Base-by-base conservation (phyloP, 768 basidiomycete species). In the Pleurotus eryngii region DNA sequence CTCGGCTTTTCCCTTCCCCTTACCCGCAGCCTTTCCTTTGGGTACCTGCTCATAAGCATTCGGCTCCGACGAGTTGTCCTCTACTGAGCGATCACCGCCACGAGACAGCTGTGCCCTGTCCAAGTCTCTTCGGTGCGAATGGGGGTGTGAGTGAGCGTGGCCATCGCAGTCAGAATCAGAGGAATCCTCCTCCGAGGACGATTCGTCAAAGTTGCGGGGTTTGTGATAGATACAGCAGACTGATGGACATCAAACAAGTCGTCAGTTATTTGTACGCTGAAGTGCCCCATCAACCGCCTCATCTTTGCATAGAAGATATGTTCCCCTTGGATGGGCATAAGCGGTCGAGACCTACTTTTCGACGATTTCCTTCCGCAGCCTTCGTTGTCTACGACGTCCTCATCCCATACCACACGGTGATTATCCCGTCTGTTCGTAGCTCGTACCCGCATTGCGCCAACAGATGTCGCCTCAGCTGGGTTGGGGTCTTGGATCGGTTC, bases 181-280 rank as follows among this genome's bases (percentile, higher is more conserved):
- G 39, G 76, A 77, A 9, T 64, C 61, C 45, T 81, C 79, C 42
- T 82, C 81, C 35, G 84, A 85, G 0, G 86, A 90, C 0, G 92
- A 93, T 66, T 94, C 92, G 71, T 92, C 92, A 60, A 92, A 94
- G 49, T 66, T 73, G 56, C 81, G 80, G 1, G 89, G 87, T 67
- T 88, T 90, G 68, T 94, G 92, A 66, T 95, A 96, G 65, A 98
- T 96, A 70, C 95, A 98, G 69, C 95, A 98, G 49, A 97, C 95
- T 98, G 61, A n/a, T 40, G n/a, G 22, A 47, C 30, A 35, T 15
- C 30, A 35, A 35, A 35, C 30, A 35, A 1, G 3, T 35, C 30
- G 30, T 35, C 30, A 35, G 30, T 35, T 1, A 9, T 35, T 35
- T 35, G 30, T 35, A 35, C 30, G 30, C 30, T 9, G 30, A 35